Percentiles rank a stretch among this genome's conserved stretches.
Evolutionary conservation across 2,329 filamentous ascomycete genomes (phyloP).

Genomic region (Hysterium pulicare): DNA sequence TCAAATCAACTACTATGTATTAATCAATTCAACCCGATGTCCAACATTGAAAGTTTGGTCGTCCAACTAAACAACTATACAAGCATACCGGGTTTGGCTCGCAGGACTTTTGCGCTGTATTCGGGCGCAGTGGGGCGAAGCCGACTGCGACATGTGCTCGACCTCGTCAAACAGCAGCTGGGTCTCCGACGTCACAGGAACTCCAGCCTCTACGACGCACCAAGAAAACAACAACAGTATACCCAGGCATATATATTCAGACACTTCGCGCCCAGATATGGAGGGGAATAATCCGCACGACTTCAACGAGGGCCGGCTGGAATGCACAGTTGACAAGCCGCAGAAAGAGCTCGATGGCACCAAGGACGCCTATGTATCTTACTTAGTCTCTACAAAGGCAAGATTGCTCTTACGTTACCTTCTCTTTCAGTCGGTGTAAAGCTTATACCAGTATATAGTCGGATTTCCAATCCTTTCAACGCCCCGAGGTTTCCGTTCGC

Average conservation of each 20-base stretch:
- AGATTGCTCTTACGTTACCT: slow-evolving; percentile 7
- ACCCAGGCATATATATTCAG: too few species aligned
- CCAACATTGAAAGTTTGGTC: slow-evolving; percentile 4
- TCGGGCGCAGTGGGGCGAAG: too few species aligned
- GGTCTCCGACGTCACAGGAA: too few species aligned
- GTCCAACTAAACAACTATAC: not conserved
- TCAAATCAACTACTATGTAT: not conserved
- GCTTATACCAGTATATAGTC: slow-evolving; percentile 54
- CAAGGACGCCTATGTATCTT: slow-evolving; percentile 95
- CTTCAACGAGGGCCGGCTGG: slow-evolving; percentile 64
- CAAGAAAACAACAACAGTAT: too few species aligned
- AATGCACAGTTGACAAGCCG: slow-evolving; percentile 78
- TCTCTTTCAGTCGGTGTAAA: slow-evolving; percentile 5
- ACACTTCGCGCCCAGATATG: too few species aligned
- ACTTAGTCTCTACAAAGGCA: slow-evolving; percentile 88
- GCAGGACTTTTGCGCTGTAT: not conserved
- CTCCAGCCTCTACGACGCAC: too few species aligned
- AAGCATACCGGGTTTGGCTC: not conserved
- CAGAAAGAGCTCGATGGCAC: slow-evolving; percentile 95
- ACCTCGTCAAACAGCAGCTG: too few species aligned
- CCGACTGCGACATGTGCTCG: slow-evolving; percentile 1
- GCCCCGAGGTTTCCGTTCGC: slow-evolving; percentile 72
- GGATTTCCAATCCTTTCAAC: slow-evolving; percentile 90
- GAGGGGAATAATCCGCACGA: too few species aligned
- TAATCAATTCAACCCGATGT: not conserved